Conservation (phyloP, 148 eudicot species). For the Selenicereus undatus region DNA sequence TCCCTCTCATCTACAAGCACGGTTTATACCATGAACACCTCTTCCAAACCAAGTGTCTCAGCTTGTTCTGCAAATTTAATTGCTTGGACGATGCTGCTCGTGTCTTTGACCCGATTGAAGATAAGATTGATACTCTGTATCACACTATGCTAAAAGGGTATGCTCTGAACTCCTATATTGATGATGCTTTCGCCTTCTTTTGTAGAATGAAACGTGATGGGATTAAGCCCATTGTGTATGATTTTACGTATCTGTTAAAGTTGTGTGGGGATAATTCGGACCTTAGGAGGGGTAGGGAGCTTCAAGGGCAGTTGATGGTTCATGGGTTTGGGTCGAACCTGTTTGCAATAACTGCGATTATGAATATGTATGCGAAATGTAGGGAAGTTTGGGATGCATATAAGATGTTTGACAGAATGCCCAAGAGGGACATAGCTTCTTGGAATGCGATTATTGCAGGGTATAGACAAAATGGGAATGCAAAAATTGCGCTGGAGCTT, state of each 20-base stretch:
- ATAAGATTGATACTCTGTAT: slow-evolving; percentile 22
- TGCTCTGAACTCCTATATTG: slow-evolving; percentile 34
- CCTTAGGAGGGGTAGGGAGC: slow-evolving; percentile 49
- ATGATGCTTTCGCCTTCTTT: slow-evolving; percentile 40
- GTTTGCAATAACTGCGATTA: slow-evolving; percentile 61
- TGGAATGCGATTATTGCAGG: slow-evolving; percentile 80
- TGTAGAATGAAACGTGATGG: slow-evolving; percentile 50
- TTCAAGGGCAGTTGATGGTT: slow-evolving; percentile 56
- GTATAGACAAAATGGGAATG: slow-evolving; percentile 66
- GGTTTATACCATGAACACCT: slow-evolving; percentile 52
- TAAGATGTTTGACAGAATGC: slow-evolving; percentile 79
- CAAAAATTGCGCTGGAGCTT: slow-evolving; percentile 53
- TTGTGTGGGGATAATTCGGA: slow-evolving; percentile 54
- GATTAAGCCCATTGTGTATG: slow-evolving; percentile 52
- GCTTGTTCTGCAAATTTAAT: slow-evolving; percentile 58
- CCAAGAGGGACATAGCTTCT: slow-evolving; percentile 64
- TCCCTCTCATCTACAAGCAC: slow-evolving; percentile 62
- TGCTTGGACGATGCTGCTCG: slow-evolving; percentile 51
- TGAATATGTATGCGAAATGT: slow-evolving; percentile 81
- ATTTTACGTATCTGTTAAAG: slow-evolving; percentile 65
- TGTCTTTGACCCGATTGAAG: slow-evolving; percentile 53
- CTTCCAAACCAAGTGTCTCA: slow-evolving; percentile 71
- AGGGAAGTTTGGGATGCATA: slow-evolving; percentile 51
- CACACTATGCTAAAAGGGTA: slow-evolving; percentile 38
- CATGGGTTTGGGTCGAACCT: slow-evolving; percentile 49